Evolutionary conservation across 2,329 filamentous ascomycete species (phyloP).

Genomic region (Sphaerostilbella broomeana): DNA sequence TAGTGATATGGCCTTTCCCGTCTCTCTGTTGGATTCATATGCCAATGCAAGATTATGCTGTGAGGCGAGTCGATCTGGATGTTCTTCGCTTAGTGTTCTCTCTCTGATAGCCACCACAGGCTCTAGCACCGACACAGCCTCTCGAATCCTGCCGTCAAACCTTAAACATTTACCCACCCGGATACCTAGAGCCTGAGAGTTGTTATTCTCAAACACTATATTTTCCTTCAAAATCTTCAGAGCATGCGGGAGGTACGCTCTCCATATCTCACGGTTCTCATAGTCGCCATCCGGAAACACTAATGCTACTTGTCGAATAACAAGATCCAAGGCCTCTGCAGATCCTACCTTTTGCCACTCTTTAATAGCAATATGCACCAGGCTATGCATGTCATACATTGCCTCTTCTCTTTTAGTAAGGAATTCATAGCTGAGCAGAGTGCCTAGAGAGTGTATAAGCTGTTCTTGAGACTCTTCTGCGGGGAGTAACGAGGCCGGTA

Average conservation of each 20-base stretch:
- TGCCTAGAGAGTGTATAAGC: slow-evolving; percentile 19
- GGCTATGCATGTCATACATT: slow-evolving; percentile 24
- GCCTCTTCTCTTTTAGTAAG: slow-evolving; percentile 15
- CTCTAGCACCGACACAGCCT: slow-evolving; percentile 6
- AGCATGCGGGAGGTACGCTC: slow-evolving; percentile 5
- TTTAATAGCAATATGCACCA: slow-evolving; percentile 22
- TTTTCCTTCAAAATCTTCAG: neutral
- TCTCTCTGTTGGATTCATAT: slow-evolving; percentile 1
- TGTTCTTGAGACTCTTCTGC: neutral
- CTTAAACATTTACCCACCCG: neutral
- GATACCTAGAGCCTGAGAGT: neutral
- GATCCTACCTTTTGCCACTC: slow-evolving; percentile 15
- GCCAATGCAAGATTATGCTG: slow-evolving; percentile 5
- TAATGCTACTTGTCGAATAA: neutral
- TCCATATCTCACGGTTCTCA: slow-evolving; percentile 1
- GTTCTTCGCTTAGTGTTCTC: slow-evolving; percentile 3
- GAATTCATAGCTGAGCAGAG: slow-evolving; percentile 23
- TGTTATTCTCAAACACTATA: neutral
- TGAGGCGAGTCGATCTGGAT: slow-evolving; percentile 4
- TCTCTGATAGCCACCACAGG: neutral
- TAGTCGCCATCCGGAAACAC: slow-evolving; percentile 1
- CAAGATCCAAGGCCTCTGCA: slow-evolving; percentile 2
- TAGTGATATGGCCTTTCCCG: slow-evolving; percentile 5
- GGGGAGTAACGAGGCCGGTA: slow-evolving; percentile 30
- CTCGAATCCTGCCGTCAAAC: neutral